These are phyloP conservation scores for Penicillium chermesinum DNA, from an alignment of 495 filamentous ascomycete genomes.

Conservation along the genomic window DNA sequence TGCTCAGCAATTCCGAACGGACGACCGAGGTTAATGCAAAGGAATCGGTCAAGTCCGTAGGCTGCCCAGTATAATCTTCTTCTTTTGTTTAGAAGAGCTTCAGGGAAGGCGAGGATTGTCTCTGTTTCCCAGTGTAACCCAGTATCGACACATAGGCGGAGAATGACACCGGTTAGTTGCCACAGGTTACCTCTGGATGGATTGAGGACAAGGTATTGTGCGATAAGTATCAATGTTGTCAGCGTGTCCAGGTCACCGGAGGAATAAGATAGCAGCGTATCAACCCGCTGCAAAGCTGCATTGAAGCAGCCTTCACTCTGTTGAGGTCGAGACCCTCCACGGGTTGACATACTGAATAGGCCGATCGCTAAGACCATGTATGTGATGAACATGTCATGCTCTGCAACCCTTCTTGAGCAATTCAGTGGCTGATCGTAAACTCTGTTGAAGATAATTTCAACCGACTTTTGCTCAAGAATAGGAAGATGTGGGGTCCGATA, in stretches of 20 bases:
- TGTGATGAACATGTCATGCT: conserved; percentile 1
- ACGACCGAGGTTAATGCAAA: conserved; percentile 6
- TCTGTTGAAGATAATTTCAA: neutral
- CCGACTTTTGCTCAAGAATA: neutral
- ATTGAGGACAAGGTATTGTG: conserved; percentile 3
- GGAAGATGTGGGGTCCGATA: conserved; percentile 1
- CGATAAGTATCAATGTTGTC: conserved; percentile 1
- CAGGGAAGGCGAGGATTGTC: neutral
- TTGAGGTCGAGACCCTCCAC: conserved; percentile 1
- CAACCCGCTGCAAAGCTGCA: conserved; percentile 1
- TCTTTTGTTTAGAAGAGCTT: neutral
- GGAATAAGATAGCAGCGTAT: neutral
- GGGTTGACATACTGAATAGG: conserved; percentile 3
- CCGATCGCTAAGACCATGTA: conserved; percentile 4
- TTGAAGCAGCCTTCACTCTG: conserved; percentile 9
- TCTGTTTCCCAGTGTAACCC: conserved; percentile 7
- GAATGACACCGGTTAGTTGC: conserved; percentile 2
- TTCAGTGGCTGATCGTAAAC: neutral
- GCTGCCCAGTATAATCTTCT: conserved; percentile 3
- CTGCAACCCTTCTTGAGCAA: neutral
- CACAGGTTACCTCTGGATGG: conserved; percentile 5
- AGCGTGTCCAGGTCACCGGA: conserved; percentile 3
- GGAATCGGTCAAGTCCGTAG: conserved; percentile 4
- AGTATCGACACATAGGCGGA: conserved; percentile 5
- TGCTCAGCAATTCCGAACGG: conserved; percentile 6